Evolutionary conservation across 129 eudicot genomes (phyloP), one percentile per base, ranked within the genome.

Genomic region (Ambrosia artemisiifolia): DNA sequence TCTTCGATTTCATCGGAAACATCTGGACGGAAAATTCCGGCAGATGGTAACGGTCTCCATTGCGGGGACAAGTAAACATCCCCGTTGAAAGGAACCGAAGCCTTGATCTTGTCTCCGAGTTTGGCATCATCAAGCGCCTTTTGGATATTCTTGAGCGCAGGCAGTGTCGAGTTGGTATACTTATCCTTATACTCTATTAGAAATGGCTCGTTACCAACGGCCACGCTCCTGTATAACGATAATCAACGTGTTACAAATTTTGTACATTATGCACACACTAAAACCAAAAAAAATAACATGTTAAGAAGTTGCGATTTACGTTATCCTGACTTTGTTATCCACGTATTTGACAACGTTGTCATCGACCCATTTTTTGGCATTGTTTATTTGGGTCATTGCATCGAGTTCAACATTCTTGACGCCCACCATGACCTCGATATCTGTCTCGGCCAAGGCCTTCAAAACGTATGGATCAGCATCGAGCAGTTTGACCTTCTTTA

Each of bases 151-250:
- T 75, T 24, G 7, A 89, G 64, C 0, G 96, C 96, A 0, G 87
- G 88, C 30, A 72, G 77, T 1, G 81, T 79, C 44, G 87, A 66
- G 30, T 76, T 62, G 18, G 77, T 5, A 72, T 62, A 76, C 43
- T 72, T 65, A 5, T 81, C 85, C 44, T 89, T 84, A 68, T 89
- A 89, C 53, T 83, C 35, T n/a, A 28, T 38, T 17, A 84, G 55
- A 69, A 89, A 86, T 9, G 96, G 96, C 66, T 89, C 91, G 14
- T 89, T 89, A 1, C 96, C 96, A 43, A 89, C 89, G 0, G 89
- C 96, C 7, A 89, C 76, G 13, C 44, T 40, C 44, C 44, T 40
- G 44, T 40, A 40, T 6, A 40, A 40, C 10, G 44, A 40, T 40
- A 40, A 49, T 2, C 54, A 49, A 49, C 9, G 17, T 49, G 55